phyloP scores from a whole-genome alignment of 2,329 filamentous ascomycete species.

The Phialemoniopsis sp. region DNA sequence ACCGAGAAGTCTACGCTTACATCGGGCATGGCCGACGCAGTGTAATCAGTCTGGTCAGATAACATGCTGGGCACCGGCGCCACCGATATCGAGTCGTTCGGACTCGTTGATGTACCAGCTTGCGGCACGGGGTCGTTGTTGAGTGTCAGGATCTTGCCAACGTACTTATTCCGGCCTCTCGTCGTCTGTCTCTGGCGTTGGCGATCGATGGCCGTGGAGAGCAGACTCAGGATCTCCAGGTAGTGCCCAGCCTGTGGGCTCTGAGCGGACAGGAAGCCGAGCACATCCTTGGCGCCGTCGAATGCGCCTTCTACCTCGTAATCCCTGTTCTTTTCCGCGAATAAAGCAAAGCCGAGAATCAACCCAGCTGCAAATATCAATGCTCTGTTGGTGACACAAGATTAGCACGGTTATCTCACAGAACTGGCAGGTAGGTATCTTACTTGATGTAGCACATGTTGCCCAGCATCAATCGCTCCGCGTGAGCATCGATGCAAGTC shows the following conservation, averaged over 20 bases:
- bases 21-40: slow-evolving; percentile 12
- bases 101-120: slow-evolving; percentile 33
- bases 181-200: slow-evolving; percentile 47
- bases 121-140: no score
- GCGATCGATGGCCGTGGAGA: slow-evolving; percentile 52
- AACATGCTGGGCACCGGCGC: no score
- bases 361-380: slow-evolving; percentile 53
- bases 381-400: slow-evolving; percentile 30
- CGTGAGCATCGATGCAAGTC: slow-evolving; percentile 43
- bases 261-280: slow-evolving; percentile 36
- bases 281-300: slow-evolving; percentile 41
- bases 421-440: slow-evolving; percentile 16
- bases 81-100: no score
- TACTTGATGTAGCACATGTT: slow-evolving; percentile 60
- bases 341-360: slow-evolving; percentile 51
- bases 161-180: slow-evolving; percentile 27
- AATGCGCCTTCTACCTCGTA: slow-evolving; percentile 44
- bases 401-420: no score
- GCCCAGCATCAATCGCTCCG: slow-evolving; percentile 36
- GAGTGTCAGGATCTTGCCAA: no score
- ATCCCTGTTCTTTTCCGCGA: slow-evolving; percentile 40
- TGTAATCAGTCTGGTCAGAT: no score
- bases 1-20: slow-evolving; percentile 11
- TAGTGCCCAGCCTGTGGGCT: slow-evolving; percentile 12
- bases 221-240: slow-evolving; percentile 42